phyloP scores from a whole-genome alignment of 257 asterid species.

The Fraxinus cuspidata region DNA sequence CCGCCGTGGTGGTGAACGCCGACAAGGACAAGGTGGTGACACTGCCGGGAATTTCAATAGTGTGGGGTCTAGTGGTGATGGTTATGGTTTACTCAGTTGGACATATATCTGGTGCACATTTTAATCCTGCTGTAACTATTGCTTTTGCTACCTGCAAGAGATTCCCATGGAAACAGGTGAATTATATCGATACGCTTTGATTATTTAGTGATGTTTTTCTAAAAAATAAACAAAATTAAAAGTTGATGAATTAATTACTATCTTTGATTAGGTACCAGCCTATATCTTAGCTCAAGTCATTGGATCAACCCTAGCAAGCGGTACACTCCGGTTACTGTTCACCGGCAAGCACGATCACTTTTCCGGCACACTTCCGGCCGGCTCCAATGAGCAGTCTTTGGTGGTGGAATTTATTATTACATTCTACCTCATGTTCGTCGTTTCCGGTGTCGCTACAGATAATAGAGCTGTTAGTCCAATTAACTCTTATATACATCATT shows the following conservation, averaged over 20 bases:
- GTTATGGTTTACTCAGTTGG: too few relatives aligned
- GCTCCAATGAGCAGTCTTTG: constrained; percentile 59
- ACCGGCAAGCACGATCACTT: constrained; percentile 64
- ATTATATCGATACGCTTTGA: too few relatives aligned
- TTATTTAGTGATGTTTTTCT: too few relatives aligned
- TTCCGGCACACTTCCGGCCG: constrained; percentile 69
- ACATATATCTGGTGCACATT: constrained; percentile 34
- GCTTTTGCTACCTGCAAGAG: constrained; percentile 79
- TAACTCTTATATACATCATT: neutral
- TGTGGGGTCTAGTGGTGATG: constrained; percentile 36
- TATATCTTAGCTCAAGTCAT: constrained; percentile 66
- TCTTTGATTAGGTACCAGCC: constrained; percentile 57
- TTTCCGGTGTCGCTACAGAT: constrained; percentile 89
- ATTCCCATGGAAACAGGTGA: constrained; percentile 81
- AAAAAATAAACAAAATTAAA: too few relatives aligned
- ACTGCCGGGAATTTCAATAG: constrained; percentile 64
- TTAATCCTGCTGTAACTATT: constrained; percentile 84
- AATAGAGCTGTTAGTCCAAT: constrained; percentile 67
- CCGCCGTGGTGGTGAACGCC: constrained; percentile 65
- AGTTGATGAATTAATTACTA: neutral
- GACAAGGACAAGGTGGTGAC: constrained; percentile 58
- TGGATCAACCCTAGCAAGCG: constrained; percentile 75
- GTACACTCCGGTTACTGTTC: constrained; percentile 71
- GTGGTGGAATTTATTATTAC: constrained; percentile 81
- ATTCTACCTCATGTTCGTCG: constrained; percentile 86